These are phyloP conservation scores for Polymyxa betae DNA, from an alignment of 208 protist genomes.

Conservation along the genomic window DNA sequence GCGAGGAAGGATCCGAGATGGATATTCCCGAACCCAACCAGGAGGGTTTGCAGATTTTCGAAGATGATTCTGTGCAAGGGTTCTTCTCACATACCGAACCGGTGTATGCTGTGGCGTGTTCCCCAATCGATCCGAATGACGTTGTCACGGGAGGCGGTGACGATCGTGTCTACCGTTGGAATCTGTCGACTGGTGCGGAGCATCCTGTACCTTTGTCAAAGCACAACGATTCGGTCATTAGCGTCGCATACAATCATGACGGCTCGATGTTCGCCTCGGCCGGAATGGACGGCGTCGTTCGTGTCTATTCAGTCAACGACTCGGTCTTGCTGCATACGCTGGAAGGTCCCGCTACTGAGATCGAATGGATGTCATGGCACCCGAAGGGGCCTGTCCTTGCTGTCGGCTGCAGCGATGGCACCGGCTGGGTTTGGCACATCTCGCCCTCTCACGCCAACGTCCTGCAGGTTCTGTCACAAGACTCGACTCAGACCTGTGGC, in stretches of 20 bases:
- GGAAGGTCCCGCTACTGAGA: background rate
- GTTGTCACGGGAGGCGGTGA: background rate
- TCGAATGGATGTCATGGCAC: slow-evolving; percentile 38
- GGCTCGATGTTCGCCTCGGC: background rate
- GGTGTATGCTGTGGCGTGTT: background rate
- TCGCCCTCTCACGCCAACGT: background rate
- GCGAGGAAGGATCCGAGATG: background rate
- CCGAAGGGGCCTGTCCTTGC: background rate
- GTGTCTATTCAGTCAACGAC: background rate
- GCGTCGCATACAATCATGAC: background rate
- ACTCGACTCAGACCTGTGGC: background rate
- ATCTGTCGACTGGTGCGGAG: background rate
- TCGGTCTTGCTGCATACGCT: background rate
- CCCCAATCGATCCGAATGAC: background rate
- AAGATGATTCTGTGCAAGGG: slow-evolving; percentile 42
- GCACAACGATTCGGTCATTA: slow-evolving; percentile 31
- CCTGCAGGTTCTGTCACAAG: slow-evolving; percentile 38
- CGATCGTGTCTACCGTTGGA: slow-evolving; percentile 18
- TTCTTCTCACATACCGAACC: slow-evolving; percentile 4
- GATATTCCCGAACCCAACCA: background rate
- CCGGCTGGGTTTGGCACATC: slow-evolving; percentile 11
- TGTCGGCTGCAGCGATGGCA: background rate
- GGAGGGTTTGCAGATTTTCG: background rate
- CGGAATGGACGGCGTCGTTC: background rate
- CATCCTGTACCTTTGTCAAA: background rate